phyloP scores from a whole-genome alignment of 371 early-diverging fungal genomes.

The Nematocida sp. region DNA sequence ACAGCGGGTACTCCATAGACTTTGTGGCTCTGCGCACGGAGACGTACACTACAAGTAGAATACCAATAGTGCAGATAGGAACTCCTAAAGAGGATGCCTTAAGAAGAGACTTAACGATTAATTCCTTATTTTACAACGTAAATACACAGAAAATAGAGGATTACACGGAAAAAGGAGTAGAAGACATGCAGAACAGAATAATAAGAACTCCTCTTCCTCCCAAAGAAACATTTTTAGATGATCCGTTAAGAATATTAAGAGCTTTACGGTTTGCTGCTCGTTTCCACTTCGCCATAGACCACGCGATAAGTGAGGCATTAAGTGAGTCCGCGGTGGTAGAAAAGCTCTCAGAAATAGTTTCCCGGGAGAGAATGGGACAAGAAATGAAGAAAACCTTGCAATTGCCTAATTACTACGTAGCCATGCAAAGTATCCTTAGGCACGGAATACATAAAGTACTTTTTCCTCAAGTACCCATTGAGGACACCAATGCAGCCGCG shows the following conservation, averaged over 20 bases:
- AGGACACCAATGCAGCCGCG: neutral
- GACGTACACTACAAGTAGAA: constrained; percentile 76
- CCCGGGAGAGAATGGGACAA: constrained; percentile 82
- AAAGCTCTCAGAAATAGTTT: constrained; percentile 77
- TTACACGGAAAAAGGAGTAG: constrained; percentile 71
- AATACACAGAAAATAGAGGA: constrained; percentile 81
- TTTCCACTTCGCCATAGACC: constrained; percentile 74
- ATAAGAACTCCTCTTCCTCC: constrained; percentile 83
- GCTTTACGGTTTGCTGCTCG: constrained; percentile 87
- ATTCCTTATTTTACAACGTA: constrained; percentile 92
- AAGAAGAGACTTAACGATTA: constrained; percentile 93
- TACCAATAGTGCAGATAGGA: constrained; percentile 79
- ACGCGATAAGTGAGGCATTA: constrained; percentile 70
- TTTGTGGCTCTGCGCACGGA: constrained; percentile 91
- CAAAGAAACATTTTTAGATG: constrained; percentile 83
- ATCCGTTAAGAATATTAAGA: constrained; percentile 90
- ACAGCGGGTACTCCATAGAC: constrained; percentile 78
- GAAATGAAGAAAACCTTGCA: constrained; percentile 89
- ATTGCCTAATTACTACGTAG: constrained; percentile 64
- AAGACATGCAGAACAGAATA: constrained; percentile 63
- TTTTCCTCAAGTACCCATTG: constrained; percentile 13
- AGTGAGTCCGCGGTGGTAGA: constrained; percentile 26
- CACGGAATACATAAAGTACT: constrained; percentile 33
- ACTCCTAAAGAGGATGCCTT: constrained; percentile 88
- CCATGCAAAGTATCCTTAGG: constrained; percentile 47